Base-by-base conservation (phyloP, 352 stramenopile species). In the Globisporangium abappressorium region DNA sequence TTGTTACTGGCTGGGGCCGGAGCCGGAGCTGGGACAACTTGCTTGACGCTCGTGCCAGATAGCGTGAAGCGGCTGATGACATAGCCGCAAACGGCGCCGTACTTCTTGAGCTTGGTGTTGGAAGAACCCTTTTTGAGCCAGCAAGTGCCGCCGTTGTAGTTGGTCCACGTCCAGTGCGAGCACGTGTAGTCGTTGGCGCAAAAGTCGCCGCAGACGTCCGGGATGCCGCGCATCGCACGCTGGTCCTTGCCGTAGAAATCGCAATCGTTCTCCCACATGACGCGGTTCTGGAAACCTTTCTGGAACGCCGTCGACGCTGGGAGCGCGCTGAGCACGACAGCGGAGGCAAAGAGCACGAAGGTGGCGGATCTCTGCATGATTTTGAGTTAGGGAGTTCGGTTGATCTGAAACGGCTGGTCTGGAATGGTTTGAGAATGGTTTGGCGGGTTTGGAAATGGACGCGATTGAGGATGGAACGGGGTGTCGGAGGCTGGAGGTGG, bases 141-240 rank as follows among this genome's bases (percentile, higher is more conserved):
- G 70, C 83, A 91, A 11, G 79, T 87, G 28, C 82, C 81, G 7
- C 76, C 77, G 41, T 70, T 76, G 66, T 80, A 75, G 68, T 79
- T 77, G n/a, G 66, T 81, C 81, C 82, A 91, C 20, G 79, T 82
- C 78, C 78, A 85, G 66, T 84, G 78, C 20, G 74, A 86, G 67
- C 82, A 90, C 5, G 78, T 82, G n/a, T 78, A 75, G 9, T 76
- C 78, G 41, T 70, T 72, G 57, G 30, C 30, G 30, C 55, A 61
- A 66, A 75, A 60, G 51, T 84, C 72, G 59, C 75, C 75, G 58
- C 77, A 84, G 15, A 72, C 66, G 20, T 78, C 68, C 15, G 77
- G 71, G 68, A 80, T 79, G 30, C 60, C 76, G 3, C 20, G 54
- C 18, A 73, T 65, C 7, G 54, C 66, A 34, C 69, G 69, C 33